A percentile compares a stretch with the other conserved stretches of the same genome.
Conservation (phyloP, 306 rosid species). For the Fragaria iinumae region DNA sequence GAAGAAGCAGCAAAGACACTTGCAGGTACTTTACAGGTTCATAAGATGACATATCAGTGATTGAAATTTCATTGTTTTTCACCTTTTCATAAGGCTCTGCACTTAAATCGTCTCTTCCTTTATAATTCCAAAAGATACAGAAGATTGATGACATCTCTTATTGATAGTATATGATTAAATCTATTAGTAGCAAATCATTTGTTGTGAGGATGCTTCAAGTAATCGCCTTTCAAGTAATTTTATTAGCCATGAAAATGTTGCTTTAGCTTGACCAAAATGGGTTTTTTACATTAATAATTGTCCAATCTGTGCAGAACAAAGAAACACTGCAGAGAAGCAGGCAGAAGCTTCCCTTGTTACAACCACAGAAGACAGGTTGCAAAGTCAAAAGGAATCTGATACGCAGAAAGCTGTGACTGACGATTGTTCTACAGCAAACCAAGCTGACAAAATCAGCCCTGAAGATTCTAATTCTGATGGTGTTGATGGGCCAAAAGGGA, state of each 20-base stretch:
- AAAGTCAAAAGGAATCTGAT: slow-evolving; percentile 49
- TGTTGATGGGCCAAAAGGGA: slow-evolving; percentile 57
- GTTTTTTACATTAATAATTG: slow-evolving; percentile 10
- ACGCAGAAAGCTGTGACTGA: slow-evolving; percentile 59
- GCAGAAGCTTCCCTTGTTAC: slow-evolving; percentile 66
- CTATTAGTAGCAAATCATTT: neutral
- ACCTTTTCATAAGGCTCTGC: neutral
- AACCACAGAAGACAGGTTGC: slow-evolving; percentile 64
- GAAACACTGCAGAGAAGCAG: slow-evolving; percentile 51
- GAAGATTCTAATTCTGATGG: slow-evolving; percentile 77
- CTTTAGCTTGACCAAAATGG: neutral
- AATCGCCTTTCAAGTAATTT: slow-evolving; percentile 23
- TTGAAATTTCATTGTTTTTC: slow-evolving; percentile 12
- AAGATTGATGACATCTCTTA: neutral
- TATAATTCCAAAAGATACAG: neutral
- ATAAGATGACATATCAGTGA: slow-evolving; percentile 7
- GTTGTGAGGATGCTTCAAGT: slow-evolving; percentile 16
- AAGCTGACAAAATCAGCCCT: slow-evolving; percentile 56
- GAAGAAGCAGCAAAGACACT: slow-evolving; percentile 82
- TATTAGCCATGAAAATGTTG: slow-evolving; percentile 1
- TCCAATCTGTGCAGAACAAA: slow-evolving; percentile 56
- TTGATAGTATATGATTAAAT: neutral
- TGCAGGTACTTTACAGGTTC: slow-evolving; percentile 51
- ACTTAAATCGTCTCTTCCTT: neutral
- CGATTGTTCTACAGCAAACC: slow-evolving; percentile 80